Evolutionary conservation across 1,139 yeast genomes (phyloP).

Genomic region (Taphrina communis): DNA sequence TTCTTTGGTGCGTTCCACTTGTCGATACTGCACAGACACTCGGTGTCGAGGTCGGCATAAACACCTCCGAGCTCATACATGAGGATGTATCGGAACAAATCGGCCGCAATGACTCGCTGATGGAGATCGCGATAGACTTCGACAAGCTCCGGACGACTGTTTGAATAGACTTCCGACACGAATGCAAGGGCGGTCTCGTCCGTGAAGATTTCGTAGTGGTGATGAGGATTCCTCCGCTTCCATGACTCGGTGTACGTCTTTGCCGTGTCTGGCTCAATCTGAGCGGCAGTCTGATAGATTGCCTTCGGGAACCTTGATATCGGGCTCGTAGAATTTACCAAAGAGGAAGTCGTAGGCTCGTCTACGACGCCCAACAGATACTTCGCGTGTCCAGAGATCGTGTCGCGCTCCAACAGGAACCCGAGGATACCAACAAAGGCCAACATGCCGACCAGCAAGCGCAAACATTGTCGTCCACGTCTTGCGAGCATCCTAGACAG

Average conservation of each 20-base stretch:
- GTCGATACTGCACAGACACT: constrained; percentile 63
- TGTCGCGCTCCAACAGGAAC: background rate
- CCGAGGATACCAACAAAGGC: background rate
- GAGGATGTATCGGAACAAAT: constrained; percentile 84
- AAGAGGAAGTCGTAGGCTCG: background rate
- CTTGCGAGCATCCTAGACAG: background rate
- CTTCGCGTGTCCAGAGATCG: background rate
- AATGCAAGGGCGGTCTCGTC: background rate
- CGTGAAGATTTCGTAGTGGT: background rate
- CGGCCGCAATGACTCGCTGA: constrained; percentile 71
- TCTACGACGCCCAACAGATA: background rate
- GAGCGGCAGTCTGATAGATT: background rate
- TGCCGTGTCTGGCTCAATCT: background rate
- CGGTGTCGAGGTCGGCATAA: constrained; percentile 87
- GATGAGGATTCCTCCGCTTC: background rate
- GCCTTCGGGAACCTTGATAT: background rate
- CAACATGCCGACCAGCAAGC: background rate
- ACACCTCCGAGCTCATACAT: constrained; percentile 89
- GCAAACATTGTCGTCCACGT: background rate
- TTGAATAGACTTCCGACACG: background rate
- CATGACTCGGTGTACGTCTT: background rate
- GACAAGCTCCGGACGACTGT: background rate
- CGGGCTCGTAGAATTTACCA: background rate
- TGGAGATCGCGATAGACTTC: background rate
- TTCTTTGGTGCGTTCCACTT: constrained; percentile 64